These are phyloP conservation scores for Malus sieversii DNA, from an alignment of 306 rosid species.

Conservation along the genomic window DNA sequence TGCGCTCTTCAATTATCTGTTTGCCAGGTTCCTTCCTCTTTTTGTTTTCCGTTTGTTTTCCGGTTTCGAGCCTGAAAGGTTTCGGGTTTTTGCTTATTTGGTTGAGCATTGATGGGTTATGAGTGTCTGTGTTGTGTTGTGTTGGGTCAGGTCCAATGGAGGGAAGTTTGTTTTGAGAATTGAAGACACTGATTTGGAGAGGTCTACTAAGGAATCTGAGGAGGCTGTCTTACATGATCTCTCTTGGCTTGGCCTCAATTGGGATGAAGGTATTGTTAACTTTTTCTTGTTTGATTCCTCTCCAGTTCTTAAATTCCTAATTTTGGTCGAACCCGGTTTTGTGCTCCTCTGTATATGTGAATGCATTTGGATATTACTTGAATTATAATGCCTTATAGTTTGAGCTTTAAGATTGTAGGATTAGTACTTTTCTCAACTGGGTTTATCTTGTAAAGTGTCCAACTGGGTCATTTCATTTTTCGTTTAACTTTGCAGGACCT, in stretches of 20 bases:
- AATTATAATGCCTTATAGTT: not conserved
- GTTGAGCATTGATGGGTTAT: not conserved
- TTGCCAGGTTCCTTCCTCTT: slow-evolving; percentile 42
- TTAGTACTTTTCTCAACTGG: not conserved
- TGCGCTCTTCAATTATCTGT: slow-evolving; percentile 74
- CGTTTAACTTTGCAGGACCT: slow-evolving; percentile 52
- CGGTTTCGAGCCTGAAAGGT: not conserved
- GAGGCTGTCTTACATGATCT: slow-evolving; percentile 78
- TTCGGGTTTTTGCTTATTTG: not conserved
- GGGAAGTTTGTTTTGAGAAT: slow-evolving; percentile 85
- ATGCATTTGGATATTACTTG: not conserved
- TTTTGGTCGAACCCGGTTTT: not conserved
- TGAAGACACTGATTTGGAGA: slow-evolving; percentile 97
- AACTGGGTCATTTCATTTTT: slow-evolving; percentile 3
- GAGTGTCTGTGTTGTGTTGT: not conserved
- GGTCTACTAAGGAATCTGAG: slow-evolving; percentile 88
- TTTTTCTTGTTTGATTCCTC: not conserved
- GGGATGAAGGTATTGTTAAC: slow-evolving; percentile 71
- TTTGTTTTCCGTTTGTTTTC: not conserved
- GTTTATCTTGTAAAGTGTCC: not conserved
- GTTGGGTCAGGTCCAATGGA: slow-evolving; percentile 63
- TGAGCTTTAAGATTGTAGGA: not conserved
- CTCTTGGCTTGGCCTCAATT: slow-evolving; percentile 92
- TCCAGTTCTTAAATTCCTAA: not conserved
- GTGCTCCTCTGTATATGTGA: not conserved